Base-by-base conservation (phyloP, 352 stramenopile genomes). In the Vaucheria bursata region DNA sequence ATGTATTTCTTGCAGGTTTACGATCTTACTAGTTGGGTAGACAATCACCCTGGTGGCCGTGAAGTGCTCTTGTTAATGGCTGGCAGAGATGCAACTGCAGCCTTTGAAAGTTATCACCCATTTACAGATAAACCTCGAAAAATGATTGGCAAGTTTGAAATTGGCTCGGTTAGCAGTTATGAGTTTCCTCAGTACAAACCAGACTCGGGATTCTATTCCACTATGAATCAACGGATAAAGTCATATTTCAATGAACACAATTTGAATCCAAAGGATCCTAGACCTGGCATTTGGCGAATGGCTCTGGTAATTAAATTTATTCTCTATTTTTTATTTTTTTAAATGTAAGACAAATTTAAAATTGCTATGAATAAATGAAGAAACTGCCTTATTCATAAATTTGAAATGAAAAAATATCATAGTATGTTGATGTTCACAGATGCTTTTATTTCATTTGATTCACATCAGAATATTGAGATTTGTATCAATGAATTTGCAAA, bases 171-270 rank as follows among this genome's bases (percentile, higher is more conserved):
- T 45, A 85, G 88, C 6, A 88, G 81, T 25, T 87, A 86, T 78
- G 91, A 96, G 86, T 96, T 96, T 83, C 88, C 89, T 0, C 81
- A 85, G 74, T 96, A 93, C 88, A 95, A 94, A 85, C 87, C 88
- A 6, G 91, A 96, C 88, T 79, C 85, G 36, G 91, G 91, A 68
- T 95, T 96, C 80, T 96, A 95, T 88, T 88, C 88, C 75, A 89
- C 94, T 69, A 93, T 89, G 78, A 87, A 87, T 78, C 84, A 92
- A 66, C 87, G 87, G 18, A 90, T 96, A 50, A 74, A 84, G 38
- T 86, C 76, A 80, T 95, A 96, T 86, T 96, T 96, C 68, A 86
- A 89, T 71, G 85, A 87, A 71, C 93, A 93, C 87, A 92, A 95
- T 18, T 75, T 95, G 59, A 87, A 96, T 86, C 89, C 91, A 1